Base-by-base conservation (phyloP, 2,329 filamentous ascomycete species). In the Trichoderma sp. region DNA sequence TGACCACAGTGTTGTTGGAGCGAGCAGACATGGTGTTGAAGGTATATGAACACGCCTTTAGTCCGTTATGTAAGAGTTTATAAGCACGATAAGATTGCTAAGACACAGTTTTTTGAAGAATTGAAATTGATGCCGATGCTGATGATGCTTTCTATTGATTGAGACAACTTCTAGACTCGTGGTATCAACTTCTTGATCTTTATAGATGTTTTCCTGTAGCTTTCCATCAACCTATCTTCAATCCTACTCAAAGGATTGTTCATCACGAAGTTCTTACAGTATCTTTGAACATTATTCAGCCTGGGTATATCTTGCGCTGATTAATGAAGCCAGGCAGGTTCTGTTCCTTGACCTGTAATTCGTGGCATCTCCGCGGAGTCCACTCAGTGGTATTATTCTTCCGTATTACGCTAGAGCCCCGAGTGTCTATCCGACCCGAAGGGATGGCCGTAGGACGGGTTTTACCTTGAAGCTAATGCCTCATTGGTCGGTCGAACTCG, bases 1-100 rank as follows among this genome's bases (percentile, higher is more conserved):
- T 87, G 68, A 97, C 86, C 21, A 71, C 66, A n/a, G 56, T 32
- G 46, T 67, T 56, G 54, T 69, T 64, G 10, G 59, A 61, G 32
- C 59, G 52, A n/a, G 54, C 58, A 59, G 59, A 34, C 67, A 69
- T 69, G 26, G 10, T 28, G 26, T 10, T 46, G 7, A 18, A 0
- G 14, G 10, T 34, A 18, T 66, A 4, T 32, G 3, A 26, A 26
- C 34, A 49, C 5, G 24, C 5, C 13, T 39, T 8, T 24, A 28
- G 26, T 49, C 34, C 39, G 5, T 24, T 21, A 21, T 49, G 46
- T 6, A 24, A 13, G 21, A 13, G 0, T 49, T 49, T 10, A 24
- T 24, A 24, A 24, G 5, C n/a, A 24, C 8, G n/a, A 3, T 39
- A 34, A 21, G 18, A 60, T 21, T 49, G 39, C 26, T 24, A 24